Conservation (phyloP, 2,329 filamentous ascomycete genomes). For the Aspergillus quadricinctus region DNA sequence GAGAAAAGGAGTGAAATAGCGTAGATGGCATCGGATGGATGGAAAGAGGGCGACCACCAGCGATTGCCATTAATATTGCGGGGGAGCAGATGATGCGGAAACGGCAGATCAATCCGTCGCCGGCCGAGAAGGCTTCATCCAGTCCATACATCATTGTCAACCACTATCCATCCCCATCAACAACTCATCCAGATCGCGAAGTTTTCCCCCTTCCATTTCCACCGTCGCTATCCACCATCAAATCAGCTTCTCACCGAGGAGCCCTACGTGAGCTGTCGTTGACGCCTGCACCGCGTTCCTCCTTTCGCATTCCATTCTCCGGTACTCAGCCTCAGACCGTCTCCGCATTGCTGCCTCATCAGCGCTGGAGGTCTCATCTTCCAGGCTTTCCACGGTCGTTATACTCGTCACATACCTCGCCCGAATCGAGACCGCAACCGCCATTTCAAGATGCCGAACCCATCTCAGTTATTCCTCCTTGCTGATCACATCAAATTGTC, state of each 20-base stretch:
- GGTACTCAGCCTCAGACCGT: neutral
- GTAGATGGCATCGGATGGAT: neutral
- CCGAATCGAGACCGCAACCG: neutral
- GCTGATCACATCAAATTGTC: conserved; percentile 97
- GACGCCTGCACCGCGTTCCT: neutral
- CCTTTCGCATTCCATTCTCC: neutral
- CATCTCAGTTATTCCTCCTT: conserved; percentile 79
- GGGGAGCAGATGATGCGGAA: conserved; percentile 7
- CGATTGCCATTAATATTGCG: conserved; percentile 1
- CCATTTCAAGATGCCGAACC: conserved; percentile 47
- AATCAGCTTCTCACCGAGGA: neutral
- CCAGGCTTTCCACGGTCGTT: neutral
- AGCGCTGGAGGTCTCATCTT: neutral
- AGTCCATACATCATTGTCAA: conserved; percentile 1
- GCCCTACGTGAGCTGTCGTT: neutral
- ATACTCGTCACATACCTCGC: neutral
- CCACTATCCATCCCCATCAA: conserved; percentile 3
- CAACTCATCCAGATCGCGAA: neutral
- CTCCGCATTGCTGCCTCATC: neutral
- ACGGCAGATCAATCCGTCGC: conserved; percentile 10
- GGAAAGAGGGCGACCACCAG: neutral
- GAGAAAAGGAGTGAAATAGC: neutral
- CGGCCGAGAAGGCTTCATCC: neutral
- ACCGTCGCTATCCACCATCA: neutral
- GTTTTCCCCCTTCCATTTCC: neutral